Percentiles rank a stretch among this genome's conserved stretches.
Evolutionary conservation across 192 early-diverging fungal species (phyloP).

Genomic region (Coemansia sp.): DNA sequence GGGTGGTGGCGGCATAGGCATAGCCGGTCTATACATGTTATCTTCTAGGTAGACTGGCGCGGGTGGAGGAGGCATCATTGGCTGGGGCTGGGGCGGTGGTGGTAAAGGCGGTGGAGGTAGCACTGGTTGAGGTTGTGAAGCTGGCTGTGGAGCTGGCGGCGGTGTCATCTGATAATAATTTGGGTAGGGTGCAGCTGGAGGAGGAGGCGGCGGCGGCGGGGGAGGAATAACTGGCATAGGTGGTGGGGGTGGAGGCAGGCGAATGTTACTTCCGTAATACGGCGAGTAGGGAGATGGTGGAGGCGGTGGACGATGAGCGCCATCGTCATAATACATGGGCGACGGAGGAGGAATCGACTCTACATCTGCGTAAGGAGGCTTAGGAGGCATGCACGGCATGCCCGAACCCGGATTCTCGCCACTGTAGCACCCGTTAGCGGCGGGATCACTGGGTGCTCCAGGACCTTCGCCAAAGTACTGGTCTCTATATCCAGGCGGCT

Average conservation of each 20-base stretch:
- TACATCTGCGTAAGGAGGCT: neutral
- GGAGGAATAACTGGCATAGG: neutral
- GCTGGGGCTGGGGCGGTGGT: constrained; percentile 7
- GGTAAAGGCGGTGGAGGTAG: constrained; percentile 5
- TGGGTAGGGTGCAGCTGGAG: constrained; percentile 1
- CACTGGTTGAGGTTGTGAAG: neutral
- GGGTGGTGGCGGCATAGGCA: constrained; percentile 7
- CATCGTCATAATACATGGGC: constrained; percentile 7
- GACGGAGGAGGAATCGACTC: constrained; percentile 2
- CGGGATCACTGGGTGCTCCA: neutral
- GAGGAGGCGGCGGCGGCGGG: constrained; percentile 7
- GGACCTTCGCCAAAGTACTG: neutral
- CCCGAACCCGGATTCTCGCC: neutral
- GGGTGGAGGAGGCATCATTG: constrained; percentile 7
- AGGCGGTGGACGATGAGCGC: neutral
- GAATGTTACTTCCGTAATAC: neutral
- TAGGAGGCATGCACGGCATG: neutral
- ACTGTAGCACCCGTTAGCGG: constrained; percentile 10
- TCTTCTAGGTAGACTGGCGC: constrained; percentile 5
- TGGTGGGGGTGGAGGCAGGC: neutral
- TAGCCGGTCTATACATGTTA: neutral
- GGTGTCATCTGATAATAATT: constrained; percentile 1
- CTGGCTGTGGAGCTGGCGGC: constrained; percentile 3
- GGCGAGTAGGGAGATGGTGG: constrained; percentile 3
- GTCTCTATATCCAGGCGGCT: neutral